Evolutionary conservation across 2,329 filamentous ascomycete genomes (phyloP).

Genomic region (Dothideomycetes sp.): DNA sequence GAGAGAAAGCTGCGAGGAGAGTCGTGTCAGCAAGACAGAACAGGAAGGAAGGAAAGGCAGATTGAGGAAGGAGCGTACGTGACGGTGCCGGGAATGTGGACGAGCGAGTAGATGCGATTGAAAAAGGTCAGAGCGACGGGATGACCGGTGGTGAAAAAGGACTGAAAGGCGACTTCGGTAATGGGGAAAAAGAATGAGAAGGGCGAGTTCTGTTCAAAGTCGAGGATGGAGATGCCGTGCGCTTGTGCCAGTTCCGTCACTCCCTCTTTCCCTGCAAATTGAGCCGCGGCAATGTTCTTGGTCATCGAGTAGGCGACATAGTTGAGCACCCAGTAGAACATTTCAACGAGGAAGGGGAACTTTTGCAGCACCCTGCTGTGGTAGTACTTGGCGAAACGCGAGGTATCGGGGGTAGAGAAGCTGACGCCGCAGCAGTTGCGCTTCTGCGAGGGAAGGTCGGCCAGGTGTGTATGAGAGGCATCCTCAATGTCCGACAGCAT

Average conservation of each 20-base stretch:
- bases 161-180: conserved; percentile 44
- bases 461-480: conserved; percentile 5
- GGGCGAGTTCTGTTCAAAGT: conserved; percentile 43
- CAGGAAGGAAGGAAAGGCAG: neutral
- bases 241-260: conserved; percentile 49
- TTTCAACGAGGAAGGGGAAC: conserved; percentile 61
- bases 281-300: conserved; percentile 39
- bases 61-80: conserved; percentile 33
- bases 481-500: conserved; percentile 1
- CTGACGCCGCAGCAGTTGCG: conserved; percentile 38
- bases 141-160: conserved; percentile 48
- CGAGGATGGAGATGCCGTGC: conserved; percentile 46
- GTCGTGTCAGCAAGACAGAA: conserved; percentile 12
- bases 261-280: conserved; percentile 43
- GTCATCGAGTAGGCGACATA: conserved; percentile 56
- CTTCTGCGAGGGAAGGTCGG: conserved; percentile 28
- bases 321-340: conserved; percentile 65
- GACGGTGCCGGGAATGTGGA: conserved; percentile 53
- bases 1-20: conserved; percentile 44
- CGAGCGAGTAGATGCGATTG: conserved; percentile 52
- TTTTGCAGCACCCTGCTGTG: conserved; percentile 57
- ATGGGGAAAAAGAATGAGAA: conserved; percentile 46
- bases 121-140: conserved; percentile 44
- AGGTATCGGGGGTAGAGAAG: conserved; percentile 48
- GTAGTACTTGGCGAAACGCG: conserved; percentile 49